Percentiles rank a stretch among this genome's conserved stretches.
phyloP scores from a whole-genome alignment of 179 eudicot species.

The Vitellaria paradoxa region DNA sequence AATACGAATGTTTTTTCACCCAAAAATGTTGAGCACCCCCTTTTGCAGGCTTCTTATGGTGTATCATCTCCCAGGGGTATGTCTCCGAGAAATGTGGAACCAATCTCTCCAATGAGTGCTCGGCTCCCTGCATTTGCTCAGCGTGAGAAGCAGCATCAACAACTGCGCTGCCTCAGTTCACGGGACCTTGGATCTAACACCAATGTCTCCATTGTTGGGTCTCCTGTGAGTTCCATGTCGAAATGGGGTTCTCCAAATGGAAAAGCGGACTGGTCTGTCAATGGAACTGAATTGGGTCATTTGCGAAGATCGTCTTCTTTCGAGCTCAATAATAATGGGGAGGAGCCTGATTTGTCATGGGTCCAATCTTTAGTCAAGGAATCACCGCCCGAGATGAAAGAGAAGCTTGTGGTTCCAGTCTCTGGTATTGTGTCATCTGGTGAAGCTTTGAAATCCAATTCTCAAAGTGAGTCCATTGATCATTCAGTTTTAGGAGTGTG shows the following conservation, averaged over 20 bases:
- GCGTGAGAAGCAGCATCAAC: conserved; percentile 27
- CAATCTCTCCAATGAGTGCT: conserved; percentile 17
- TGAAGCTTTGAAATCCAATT: conserved; percentile 26
- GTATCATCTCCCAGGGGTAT: conserved; percentile 11
- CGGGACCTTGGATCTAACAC: conserved; percentile 35
- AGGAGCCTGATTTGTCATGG: conserved; percentile 60
- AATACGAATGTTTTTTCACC: conserved; percentile 18
- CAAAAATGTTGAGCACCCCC: conserved; percentile 15
- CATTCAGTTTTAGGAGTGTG: conserved; percentile 51
- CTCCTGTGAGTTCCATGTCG: conserved; percentile 45
- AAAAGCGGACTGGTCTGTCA: conserved; percentile 48
- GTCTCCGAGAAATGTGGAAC: conserved; percentile 18
- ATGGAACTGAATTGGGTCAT: conserved; percentile 33
- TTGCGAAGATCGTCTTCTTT: conserved; percentile 27
- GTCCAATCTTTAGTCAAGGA: conserved; percentile 56
- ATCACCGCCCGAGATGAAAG: conserved; percentile 35
- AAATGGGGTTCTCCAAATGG: conserved; percentile 50
- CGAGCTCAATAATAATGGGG: conserved; percentile 24
- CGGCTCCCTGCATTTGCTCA: conserved; percentile 20
- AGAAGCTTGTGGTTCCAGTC: conserved; percentile 15
- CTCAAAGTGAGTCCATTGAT: conserved; percentile 36
- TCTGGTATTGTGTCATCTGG: conserved; percentile 22
- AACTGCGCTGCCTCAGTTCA: conserved; percentile 43
- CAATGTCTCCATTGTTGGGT: conserved; percentile 23
- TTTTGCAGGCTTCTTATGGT: conserved; percentile 9